These are phyloP conservation scores for Arthrobotrys iridis DNA, from an alignment of 2,329 filamentous ascomycete species.

Conservation along the genomic window DNA sequence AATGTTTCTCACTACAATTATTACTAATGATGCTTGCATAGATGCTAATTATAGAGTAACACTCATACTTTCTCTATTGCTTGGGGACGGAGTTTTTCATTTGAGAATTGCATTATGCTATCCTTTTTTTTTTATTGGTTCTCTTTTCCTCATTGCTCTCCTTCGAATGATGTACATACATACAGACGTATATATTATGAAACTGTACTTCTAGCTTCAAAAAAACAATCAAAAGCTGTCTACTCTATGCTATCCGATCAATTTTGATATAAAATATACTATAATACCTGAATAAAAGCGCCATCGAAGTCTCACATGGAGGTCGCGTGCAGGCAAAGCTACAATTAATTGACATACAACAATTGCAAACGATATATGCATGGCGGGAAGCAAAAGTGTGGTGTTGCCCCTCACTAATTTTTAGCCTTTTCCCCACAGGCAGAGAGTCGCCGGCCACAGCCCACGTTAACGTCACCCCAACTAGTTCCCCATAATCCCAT, in stretches of 20 bases:
- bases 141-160: neutral
- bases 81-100: conserved; percentile 33
- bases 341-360: too few species aligned
- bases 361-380: neutral
- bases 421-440: conserved; percentile 50
- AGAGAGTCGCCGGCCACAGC: conserved; percentile 17
- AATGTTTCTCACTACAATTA: neutral
- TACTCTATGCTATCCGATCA: neutral
- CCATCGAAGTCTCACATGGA: neutral
- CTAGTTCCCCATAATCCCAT: neutral
- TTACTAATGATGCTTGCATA: conserved; percentile 37
- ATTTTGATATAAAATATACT: neutral
- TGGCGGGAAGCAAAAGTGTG: neutral
- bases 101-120: neutral
- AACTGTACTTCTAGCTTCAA: conserved; percentile 33
- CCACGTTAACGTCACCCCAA: conserved; percentile 36
- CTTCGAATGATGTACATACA: conserved; percentile 32
- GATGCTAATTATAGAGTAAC: conserved; percentile 18
- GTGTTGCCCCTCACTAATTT: conserved; percentile 43
- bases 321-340: conserved; percentile 28
- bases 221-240: conserved; percentile 15
- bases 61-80: neutral
- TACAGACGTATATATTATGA: neutral
- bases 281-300: neutral
- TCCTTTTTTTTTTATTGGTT: neutral